These are phyloP conservation scores for Colletotrichum sidae DNA, from an alignment of 2,329 filamentous ascomycete species.

Conservation along the genomic window DNA sequence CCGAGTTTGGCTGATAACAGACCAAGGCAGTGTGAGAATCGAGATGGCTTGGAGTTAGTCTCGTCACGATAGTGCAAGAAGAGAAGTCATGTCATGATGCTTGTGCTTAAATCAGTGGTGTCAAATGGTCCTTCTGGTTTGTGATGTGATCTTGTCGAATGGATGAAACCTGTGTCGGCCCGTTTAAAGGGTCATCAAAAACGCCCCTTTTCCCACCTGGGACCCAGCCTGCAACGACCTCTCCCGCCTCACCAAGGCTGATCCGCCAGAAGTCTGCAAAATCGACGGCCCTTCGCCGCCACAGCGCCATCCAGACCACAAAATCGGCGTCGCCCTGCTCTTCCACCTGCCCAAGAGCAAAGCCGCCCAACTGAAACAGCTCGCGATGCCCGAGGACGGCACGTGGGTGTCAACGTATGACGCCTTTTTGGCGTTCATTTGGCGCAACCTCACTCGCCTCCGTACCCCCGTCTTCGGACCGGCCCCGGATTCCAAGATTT, in stretches of 20 bases:
- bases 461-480: slow-evolving; percentile 49
- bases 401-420: slow-evolving; percentile 60
- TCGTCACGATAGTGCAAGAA: too few species aligned
- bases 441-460: slow-evolving; percentile 51
- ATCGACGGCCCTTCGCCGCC: slow-evolving; percentile 46
- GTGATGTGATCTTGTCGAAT: too few species aligned
- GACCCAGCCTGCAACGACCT: slow-evolving; percentile 49
- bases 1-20: too few species aligned
- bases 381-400: slow-evolving; percentile 47
- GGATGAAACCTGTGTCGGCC: too few species aligned
- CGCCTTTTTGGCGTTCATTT: slow-evolving; percentile 55
- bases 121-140: too few species aligned
- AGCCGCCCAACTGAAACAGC: slow-evolving; percentile 51
- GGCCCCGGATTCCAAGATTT: slow-evolving; percentile 42
- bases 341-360: slow-evolving; percentile 59
- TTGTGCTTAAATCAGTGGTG: too few species aligned
- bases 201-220: slow-evolving; percentile 48
- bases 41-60: too few species aligned
- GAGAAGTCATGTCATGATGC: too few species aligned
- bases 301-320: slow-evolving; percentile 45
- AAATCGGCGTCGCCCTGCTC: slow-evolving; percentile 43
- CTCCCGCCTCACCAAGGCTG: slow-evolving; percentile 47
- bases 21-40: too few species aligned
- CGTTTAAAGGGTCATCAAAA: slow-evolving; percentile 37
- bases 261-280: slow-evolving; percentile 42